Base-by-base conservation (phyloP, 2,329 filamentous ascomycete genomes). In the Aspergillus quadricinctus region DNA sequence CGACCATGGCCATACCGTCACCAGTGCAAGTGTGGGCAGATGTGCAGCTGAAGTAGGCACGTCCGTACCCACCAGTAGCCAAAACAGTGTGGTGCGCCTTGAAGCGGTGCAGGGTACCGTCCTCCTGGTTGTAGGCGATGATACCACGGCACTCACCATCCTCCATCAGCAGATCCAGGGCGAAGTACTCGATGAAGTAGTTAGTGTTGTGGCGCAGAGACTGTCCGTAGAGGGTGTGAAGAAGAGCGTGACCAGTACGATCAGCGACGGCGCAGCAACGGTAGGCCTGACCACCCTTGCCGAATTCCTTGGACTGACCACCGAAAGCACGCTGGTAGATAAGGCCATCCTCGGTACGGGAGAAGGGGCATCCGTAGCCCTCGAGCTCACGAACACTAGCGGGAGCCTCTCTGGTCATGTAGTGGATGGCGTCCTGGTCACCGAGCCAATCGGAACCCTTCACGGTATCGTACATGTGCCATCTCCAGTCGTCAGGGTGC, bases 181-280 rank as follows among this genome's bases (percentile, higher is more conserved):
- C 94, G 76, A 97, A 99, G 83, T 92, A 97, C 79, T 97, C 94
- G 76, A 99, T 97, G 80, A 99, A 97, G 84, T 97, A 99, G 83
- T 97, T 97, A 72, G 93, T 97, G 83, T 97, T 96, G 84, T 97
- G 92, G 73, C 90, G 84, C 60, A 97, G 85, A 53, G 92, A 97
- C 81, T 97, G 93, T 69, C 94, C 94, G 79, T 97, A 99, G 64
- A 99, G 89, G 27, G 94, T 99, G 84, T 99, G 94, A 52, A 99
- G 86, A 66, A 99, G 89, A 70, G 94, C 94, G 79, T 99, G 94
- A 63, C 94, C 94, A 61, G 94, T 97, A 83, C 93, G 85, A 76
- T 99, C 94, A 66, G 93, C 94, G 59, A 92, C 94, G 76, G 92
- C 93, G 76, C 91, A 95, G 83, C 92, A 95, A 79, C 94, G 86